Evolutionary conservation across 441 rosid genomes (phyloP).

Genomic region (Pelargonium citronellum): DNA sequence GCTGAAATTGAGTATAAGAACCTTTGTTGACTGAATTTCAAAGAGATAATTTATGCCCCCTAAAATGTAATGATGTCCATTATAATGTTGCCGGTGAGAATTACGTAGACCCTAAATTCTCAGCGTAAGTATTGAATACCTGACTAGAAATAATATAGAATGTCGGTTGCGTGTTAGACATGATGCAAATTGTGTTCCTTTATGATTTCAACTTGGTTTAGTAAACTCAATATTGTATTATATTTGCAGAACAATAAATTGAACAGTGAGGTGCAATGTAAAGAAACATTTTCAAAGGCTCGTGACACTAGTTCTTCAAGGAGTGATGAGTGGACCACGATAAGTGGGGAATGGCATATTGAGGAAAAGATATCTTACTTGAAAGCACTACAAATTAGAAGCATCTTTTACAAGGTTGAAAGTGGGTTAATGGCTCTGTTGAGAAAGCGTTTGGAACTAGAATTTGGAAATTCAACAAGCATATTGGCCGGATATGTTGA

Average conservation of each 20-base stretch:
- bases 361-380: conserved; percentile 32
- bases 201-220: background rate
- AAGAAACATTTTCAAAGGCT: background rate
- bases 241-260: background rate
- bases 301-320: conserved; percentile 12
- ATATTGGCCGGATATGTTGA: conserved; percentile 49
- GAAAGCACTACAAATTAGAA: conserved; percentile 39
- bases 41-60: background rate
- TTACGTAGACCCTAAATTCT: background rate
- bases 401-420: conserved; percentile 38
- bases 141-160: background rate
- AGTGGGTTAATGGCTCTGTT: conserved; percentile 56
- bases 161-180: background rate
- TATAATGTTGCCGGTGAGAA: background rate
- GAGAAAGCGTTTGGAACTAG: conserved; percentile 41
- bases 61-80: background rate
- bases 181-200: background rate
- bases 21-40: background rate
- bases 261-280: background rate
- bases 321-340: conserved; percentile 7
- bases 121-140: background rate
- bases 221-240: conserved; percentile 1
- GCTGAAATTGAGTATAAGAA: background rate
- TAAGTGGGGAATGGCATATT: conserved; percentile 6
- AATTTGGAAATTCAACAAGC: conserved; percentile 26